Evolutionary conservation across 306 rosid species (phyloP), one percentile per base, ranked within the genome.

Genomic region (Corylus heterophylla): DNA sequence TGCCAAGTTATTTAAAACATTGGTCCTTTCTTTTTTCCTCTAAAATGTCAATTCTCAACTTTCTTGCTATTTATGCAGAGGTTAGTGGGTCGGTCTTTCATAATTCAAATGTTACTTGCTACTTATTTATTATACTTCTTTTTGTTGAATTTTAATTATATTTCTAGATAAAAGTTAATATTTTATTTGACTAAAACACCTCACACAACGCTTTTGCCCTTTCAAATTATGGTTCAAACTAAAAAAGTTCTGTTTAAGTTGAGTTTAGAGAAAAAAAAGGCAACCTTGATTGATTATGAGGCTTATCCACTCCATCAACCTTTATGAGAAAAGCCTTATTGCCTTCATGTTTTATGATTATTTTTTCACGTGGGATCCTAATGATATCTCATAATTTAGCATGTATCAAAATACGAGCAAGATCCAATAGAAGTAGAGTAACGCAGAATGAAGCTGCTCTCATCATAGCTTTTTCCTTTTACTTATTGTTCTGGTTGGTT

Each of bases 401-500:
- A 22, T 58, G 64, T 4, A 35, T 58, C 4, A 58, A 20, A 29
- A 10, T 22, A 58, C 4, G 37, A 22, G 66, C 66, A 12, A 59
- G 2, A 59, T 25, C 11, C 9, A 59, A 22, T 25, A 29, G 29
- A 59, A 29, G 66, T 59, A 25, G 35, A 22, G 29, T 11, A 59
- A 6, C 14, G 9, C 66, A 59, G 8, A 67, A 39, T 29, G 39
- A 27, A 1, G 12, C 13, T 67, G 71, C 25, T 39, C 50, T 67
- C n/a, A 10, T 31, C 69, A 6, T 39, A 16, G 37, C 73, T 25
- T 73, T 49, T 48, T 0, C 27, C 48, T 63, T 3, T 63, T 31
- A 69, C 31, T 54, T 54, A 52, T 51, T 45, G 29, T 56, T 77
- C 1, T 75, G 83, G 62, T 69, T 85, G 85, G 18, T 83, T 77